Conservation (phyloP, 306 rosid genomes). For the Pterocarpus santalinus region DNA sequence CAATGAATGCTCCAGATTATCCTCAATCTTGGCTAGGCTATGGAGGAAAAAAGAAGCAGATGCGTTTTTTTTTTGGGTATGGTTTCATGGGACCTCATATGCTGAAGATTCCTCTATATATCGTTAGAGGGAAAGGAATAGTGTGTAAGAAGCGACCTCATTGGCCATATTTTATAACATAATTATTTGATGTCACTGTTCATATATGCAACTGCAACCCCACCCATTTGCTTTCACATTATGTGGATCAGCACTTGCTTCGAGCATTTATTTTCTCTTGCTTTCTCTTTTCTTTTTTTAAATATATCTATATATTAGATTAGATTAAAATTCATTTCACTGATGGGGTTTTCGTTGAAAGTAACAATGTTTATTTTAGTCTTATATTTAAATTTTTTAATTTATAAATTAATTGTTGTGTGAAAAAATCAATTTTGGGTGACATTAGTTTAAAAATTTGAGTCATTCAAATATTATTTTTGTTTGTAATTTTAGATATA, state of each 20-base stretch:
- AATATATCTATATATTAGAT: background rate
- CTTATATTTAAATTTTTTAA: background rate
- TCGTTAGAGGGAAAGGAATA: slow-evolving; percentile 38
- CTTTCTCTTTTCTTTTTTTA: background rate
- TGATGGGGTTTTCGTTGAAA: background rate
- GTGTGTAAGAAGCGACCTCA: slow-evolving; percentile 50
- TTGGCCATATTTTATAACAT: background rate
- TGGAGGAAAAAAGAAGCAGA: slow-evolving; percentile 44
- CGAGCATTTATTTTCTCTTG: background rate
- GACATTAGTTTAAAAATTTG: background rate
- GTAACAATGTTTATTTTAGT: background rate
- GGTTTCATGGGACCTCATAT: slow-evolving; percentile 44
- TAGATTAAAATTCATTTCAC: background rate
- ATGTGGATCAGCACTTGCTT: slow-evolving; percentile 29
- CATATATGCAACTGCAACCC: slow-evolving; percentile 37
- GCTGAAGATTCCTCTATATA: slow-evolving; percentile 52
- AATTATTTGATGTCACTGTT: slow-evolving; percentile 39
- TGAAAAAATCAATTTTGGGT: background rate
- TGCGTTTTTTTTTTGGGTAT: slow-evolving; percentile 45
- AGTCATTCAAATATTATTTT: too few species aligned
- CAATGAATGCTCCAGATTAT: background rate
- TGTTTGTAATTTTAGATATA: too few species aligned
- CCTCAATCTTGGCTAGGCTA: slow-evolving; percentile 24
- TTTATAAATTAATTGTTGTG: background rate
- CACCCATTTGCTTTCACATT: slow-evolving; percentile 40